Percentiles rank a stretch among this genome's conserved stretches.
Conservation (phyloP, 2,329 filamentous ascomycete genomes). For the Nothophoma quercina region DNA sequence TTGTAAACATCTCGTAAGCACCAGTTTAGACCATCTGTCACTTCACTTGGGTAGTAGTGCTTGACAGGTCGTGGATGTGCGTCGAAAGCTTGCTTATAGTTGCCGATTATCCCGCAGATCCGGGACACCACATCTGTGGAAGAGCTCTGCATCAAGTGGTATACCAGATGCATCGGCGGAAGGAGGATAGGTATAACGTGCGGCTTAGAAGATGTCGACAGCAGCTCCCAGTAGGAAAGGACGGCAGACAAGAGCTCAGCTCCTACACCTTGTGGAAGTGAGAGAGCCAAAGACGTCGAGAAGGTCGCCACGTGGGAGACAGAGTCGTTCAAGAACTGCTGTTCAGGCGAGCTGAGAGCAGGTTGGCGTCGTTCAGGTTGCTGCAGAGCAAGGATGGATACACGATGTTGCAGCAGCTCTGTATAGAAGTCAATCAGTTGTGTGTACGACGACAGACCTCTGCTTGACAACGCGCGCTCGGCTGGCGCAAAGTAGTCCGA, state of each 20-base stretch:
- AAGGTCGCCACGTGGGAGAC: conserved; percentile 41
- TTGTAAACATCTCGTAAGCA: conserved; percentile 90
- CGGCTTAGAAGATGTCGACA: conserved; percentile 52
- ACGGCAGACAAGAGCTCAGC: conserved; percentile 58
- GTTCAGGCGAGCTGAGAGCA: conserved; percentile 50
- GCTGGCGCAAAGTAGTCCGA: conserved; percentile 47
- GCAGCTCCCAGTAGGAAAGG: conserved; percentile 74
- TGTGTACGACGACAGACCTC: conserved; percentile 59
- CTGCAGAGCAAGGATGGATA: conserved; percentile 44
- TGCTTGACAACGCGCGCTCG: conserved; percentile 52
- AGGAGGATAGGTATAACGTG: conserved; percentile 68
- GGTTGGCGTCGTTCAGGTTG: conserved; percentile 7
- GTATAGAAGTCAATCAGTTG: conserved; percentile 73
- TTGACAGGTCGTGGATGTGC: conserved; percentile 59
- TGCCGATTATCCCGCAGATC: conserved; percentile 72
- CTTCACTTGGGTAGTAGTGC: conserved; percentile 40
- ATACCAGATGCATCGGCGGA: conserved; percentile 72
- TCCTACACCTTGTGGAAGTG: conserved; percentile 31
- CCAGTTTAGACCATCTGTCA: conserved; percentile 73
- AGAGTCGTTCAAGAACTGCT: conserved; percentile 45
- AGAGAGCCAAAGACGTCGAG: conserved; percentile 41
- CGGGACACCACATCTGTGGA: conserved; percentile 71
- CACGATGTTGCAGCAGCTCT: conserved; percentile 66
- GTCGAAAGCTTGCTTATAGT: conserved; percentile 79
- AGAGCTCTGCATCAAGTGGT: conserved; percentile 72